These are phyloP conservation scores for Sporothrix brasiliensis DNA, from an alignment of 2,329 filamentous ascomycete species.

Conservation along the genomic window DNA sequence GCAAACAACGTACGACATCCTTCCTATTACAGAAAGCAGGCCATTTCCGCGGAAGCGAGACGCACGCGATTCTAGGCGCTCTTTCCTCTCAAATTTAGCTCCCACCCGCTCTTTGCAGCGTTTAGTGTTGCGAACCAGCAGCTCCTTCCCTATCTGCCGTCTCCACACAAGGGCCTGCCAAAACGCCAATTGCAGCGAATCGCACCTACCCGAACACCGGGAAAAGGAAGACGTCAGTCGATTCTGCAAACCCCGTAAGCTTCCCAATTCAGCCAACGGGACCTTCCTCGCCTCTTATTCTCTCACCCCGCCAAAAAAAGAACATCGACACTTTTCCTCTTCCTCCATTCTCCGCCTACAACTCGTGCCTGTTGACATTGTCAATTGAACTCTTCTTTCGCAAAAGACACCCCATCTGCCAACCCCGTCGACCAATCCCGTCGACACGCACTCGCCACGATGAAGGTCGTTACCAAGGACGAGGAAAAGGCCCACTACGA, in stretches of 20 bases:
- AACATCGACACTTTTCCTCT: not conserved
- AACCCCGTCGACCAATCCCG: not conserved
- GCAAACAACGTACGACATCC: conserved; percentile 25
- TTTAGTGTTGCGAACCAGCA: too few relatives aligned
- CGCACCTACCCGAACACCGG: conserved; percentile 23
- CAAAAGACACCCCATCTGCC: not conserved
- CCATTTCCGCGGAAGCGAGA: not conserved
- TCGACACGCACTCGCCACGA: conserved; percentile 50
- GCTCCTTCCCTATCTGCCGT: too few relatives aligned
- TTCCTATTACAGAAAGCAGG: conserved; percentile 1
- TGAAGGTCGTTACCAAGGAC: conserved; percentile 96
- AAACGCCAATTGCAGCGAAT: not conserved
- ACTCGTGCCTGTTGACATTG: not conserved
- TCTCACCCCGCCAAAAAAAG: conserved; percentile 13
- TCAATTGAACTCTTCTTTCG: not conserved
- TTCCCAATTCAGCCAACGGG: not conserved
- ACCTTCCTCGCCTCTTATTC: conserved; percentile 17
- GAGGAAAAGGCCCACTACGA: conserved; percentile 86
- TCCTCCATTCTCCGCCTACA: not conserved
- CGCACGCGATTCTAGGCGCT: not conserved
- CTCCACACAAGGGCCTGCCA: conserved; percentile 2
- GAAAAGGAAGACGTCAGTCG: conserved; percentile 31
- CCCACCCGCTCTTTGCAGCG: too few relatives aligned
- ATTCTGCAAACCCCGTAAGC: conserved; percentile 31
- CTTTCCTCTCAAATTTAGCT: not conserved